A percentile compares a stretch with the other conserved stretches of the same genome.
Evolutionary conservation across 306 rosid species (phyloP).

Genomic region (Senna siamea): DNA sequence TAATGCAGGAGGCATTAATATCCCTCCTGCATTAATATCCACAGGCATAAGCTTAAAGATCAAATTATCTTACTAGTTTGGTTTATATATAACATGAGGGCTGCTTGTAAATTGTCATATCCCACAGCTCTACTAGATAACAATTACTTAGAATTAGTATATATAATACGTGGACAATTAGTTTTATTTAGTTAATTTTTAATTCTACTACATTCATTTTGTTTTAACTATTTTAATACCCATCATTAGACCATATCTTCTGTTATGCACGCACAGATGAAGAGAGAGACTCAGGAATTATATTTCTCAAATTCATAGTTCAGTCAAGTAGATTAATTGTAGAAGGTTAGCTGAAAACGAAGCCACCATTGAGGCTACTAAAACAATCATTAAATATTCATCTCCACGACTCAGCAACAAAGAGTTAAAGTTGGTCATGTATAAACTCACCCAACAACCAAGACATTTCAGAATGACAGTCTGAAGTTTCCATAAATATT

Average conservation of each 20-base stretch:
- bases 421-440: conserved; percentile 2
- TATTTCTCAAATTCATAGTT: conserved; percentile 13
- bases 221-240: conserved; percentile 6
- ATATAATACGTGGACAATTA: neutral
- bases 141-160: neutral
- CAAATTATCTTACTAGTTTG: conserved; percentile 19
- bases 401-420: neutral
- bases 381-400: conserved; percentile 14
- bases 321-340: neutral
- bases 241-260: conserved; percentile 11
- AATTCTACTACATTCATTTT: neutral
- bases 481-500: conserved; percentile 3
- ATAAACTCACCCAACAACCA: conserved; percentile 9
- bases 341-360: neutral
- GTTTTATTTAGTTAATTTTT: conserved; percentile 6
- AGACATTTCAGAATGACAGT: conserved; percentile 27
- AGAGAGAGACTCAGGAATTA: neutral
- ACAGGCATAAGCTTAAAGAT: conserved; percentile 22
- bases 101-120: neutral
- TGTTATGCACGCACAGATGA: conserved; percentile 5
- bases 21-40: too few species aligned
- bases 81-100: neutral
- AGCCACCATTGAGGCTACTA: neutral
- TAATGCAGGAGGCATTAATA: conserved; percentile 22
- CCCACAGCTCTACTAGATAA: neutral